Evolutionary conservation across 441 rosid genomes (phyloP).

Genomic region (Arabidopsis hybrid): DNA sequence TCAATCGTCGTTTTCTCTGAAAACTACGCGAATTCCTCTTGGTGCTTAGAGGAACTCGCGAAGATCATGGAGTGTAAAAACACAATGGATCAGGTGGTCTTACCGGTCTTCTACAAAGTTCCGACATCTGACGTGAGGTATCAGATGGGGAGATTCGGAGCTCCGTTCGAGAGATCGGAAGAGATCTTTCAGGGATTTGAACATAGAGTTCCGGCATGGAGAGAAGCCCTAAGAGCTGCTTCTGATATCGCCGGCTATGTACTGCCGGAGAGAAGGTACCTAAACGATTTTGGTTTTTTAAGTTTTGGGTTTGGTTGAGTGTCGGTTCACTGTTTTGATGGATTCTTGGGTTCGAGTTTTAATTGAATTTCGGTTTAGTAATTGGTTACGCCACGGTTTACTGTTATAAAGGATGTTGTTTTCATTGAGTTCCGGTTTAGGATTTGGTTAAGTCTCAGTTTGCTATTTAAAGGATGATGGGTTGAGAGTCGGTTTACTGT

Average conservation of each 20-base stretch:
- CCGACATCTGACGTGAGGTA: constrained; percentile 27
- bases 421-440: no score
- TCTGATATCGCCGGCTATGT: constrained; percentile 36
- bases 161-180: constrained; percentile 11
- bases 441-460: no score
- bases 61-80: constrained; percentile 28
- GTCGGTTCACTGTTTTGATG: not conserved
- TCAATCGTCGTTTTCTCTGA: constrained; percentile 37
- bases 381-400: not conserved
- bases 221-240: constrained; percentile 23
- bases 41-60: constrained; percentile 44
- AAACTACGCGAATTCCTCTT: constrained; percentile 36
- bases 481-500: no score
- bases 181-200: constrained; percentile 16
- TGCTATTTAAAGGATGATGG: no score
- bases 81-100: constrained; percentile 16
- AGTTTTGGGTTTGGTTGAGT: not conserved
- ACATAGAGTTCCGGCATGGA: constrained; percentile 35
- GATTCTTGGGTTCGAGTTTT: not conserved
- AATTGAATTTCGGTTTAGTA: no score
- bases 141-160: constrained; percentile 23
- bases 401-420: no score
- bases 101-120: constrained; percentile 44
- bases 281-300: not conserved
- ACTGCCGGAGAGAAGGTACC: constrained; percentile 34